A percentile compares a stretch with the other conserved stretches of the same genome.
phyloP scores from a whole-genome alignment of 305 asterid species.

The Caryopteris hybrid region DNA sequence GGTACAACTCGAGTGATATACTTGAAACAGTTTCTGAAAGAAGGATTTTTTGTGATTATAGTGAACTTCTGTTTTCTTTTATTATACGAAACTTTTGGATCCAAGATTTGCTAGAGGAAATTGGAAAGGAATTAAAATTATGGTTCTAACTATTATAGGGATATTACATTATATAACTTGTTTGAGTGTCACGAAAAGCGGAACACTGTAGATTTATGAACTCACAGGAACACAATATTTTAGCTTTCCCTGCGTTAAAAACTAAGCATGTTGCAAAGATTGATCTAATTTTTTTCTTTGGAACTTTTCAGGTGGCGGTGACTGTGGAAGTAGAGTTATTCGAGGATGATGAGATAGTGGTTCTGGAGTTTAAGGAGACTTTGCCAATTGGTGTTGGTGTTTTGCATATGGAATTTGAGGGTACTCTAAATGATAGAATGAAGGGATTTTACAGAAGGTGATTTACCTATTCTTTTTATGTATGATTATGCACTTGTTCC shows the following conservation, averaged over 20 bases:
- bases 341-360: constrained; percentile 76
- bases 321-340: constrained; percentile 52
- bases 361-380: constrained; percentile 65
- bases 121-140: not conserved
- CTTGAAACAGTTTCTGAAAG: not conserved
- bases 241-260: not conserved
- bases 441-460: constrained; percentile 97
- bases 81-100: not conserved
- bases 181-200: not conserved
- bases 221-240: not conserved
- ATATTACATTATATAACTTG: not conserved
- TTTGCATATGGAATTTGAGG: constrained; percentile 66
- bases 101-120: not conserved
- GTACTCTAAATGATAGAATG: constrained; percentile 91
- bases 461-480: not conserved
- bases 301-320: constrained; percentile 48
- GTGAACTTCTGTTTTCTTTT: not conserved
- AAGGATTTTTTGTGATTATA: not conserved
- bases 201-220: not conserved
- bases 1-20: constrained; percentile 27
- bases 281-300: not conserved
- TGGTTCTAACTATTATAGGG: not conserved
- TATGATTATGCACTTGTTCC: not conserved
- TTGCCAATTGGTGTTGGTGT: constrained; percentile 69
- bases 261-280: not conserved